A percentile compares a stretch with the other conserved stretches of the same genome.
Evolutionary conservation across 768 basidiomycete genomes (phyloP).

Genomic region (Antrodiella citrinella): DNA sequence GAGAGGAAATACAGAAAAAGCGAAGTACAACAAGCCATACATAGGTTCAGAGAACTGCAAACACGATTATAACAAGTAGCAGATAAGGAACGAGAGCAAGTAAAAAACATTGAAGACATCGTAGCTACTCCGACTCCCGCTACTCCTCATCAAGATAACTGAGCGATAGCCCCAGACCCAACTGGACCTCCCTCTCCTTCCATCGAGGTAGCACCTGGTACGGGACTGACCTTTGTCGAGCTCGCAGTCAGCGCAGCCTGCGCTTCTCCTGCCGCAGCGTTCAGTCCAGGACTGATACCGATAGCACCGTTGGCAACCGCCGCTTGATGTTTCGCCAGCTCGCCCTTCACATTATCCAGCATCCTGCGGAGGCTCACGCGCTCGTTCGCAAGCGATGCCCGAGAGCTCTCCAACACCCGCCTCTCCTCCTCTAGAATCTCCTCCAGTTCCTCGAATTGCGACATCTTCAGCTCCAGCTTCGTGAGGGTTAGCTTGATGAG

Average conservation of each 20-base stretch:
- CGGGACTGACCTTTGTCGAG: conserved; percentile 46
- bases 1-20: too few species aligned
- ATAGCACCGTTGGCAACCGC: conserved; percentile 22
- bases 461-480: conserved; percentile 93
- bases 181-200: conserved; percentile 51
- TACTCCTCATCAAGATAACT: conserved; percentile 10
- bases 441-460: conserved; percentile 92
- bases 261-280: conserved; percentile 25
- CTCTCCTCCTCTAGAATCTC: conserved; percentile 88
- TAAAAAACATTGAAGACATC: neutral
- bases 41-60: neutral
- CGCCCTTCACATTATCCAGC: conserved; percentile 57
- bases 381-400: conserved; percentile 75
- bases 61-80: neutral
- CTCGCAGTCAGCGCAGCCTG: conserved; percentile 42
- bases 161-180: conserved; percentile 31
- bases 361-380: conserved; percentile 62
- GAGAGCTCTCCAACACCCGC: conserved; percentile 72
- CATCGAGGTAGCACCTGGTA: conserved; percentile 33
- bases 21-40: neutral
- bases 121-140: too few species aligned
- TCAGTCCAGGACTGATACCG: conserved; percentile 14
- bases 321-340: conserved; percentile 46
- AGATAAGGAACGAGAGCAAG: neutral
- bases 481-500: conserved; percentile 79